phyloP scores from a whole-genome alignment of 176 grass and related monocot species.

The Panicum miliaceum region DNA sequence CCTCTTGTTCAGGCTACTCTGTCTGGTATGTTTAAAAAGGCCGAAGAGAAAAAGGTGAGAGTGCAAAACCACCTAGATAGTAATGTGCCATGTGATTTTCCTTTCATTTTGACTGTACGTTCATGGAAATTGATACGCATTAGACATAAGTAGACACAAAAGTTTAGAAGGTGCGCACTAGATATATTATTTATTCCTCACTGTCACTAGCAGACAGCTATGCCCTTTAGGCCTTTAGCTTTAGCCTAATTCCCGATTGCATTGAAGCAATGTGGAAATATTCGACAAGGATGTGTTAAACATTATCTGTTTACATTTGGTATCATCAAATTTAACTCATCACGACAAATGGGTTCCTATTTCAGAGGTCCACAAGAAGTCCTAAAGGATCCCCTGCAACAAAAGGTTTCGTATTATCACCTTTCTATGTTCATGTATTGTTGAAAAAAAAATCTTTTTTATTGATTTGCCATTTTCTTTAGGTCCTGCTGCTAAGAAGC shows the following conservation, averaged over 20 bases:
- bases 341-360: conserved; percentile 23
- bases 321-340: conserved; percentile 25
- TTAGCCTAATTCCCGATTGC: neutral
- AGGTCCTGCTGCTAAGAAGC: conserved; percentile 63
- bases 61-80: conserved; percentile 26
- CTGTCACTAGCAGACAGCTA: neutral
- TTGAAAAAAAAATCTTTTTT: neutral
- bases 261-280: neutral
- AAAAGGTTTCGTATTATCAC: conserved; percentile 51
- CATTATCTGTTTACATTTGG: conserved; percentile 3
- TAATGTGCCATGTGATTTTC: neutral
- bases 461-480: conserved; percentile 30
- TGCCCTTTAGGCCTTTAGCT: neutral
- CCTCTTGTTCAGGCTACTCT: conserved; percentile 83
- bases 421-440: conserved; percentile 13
- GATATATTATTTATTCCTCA: neutral
- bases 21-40: conserved; percentile 79
- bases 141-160: neutral
- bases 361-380: conserved; percentile 58
- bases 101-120: neutral
- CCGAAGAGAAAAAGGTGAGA: conserved; percentile 64
- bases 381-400: conserved; percentile 57
- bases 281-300: neutral
- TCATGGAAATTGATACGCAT: neutral
- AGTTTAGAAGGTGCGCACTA: neutral